Evolutionary conservation across 169 alveolate genomes (phyloP), one percentile per base, ranked within the genome.

Genomic region (Plasmodium knowlesi): DNA sequence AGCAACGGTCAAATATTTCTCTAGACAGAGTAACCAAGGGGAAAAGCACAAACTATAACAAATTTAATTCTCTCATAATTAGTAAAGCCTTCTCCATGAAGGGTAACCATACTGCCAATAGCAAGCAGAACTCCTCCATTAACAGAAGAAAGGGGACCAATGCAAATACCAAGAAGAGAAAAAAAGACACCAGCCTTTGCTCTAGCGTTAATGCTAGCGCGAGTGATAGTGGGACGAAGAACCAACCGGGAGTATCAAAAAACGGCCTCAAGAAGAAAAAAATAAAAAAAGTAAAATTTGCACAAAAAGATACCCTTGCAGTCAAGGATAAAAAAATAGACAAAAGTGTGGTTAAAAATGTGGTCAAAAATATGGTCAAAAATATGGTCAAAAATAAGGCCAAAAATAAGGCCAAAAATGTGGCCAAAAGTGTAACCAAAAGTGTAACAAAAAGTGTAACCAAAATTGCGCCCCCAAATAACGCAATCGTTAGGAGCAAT

Each of bases 11-110:
- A 19, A 85, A 85, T 37, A 85, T 85, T 30, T 85, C 93, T 25
- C 61, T 85, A 76, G 82, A 85, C 61, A 85, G 93, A 73, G 37
- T 85, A 85, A 85, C 93, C 32, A 85, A 85, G 79, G 28, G 93
- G n/a, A 85, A 85, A 85, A 85, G 85, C 41, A 73, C 57, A 30
- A 73, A 85, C 79, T 85, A 85, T 53, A 85, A 85, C 34, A 85
- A 85, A 50, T 74, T 73, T 50, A 85, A 85, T 74, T 85, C 93
- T 14, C 61, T 85, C 25, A 50, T 85, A 50, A 76, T 85, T 39
- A 85, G 93, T 67, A 85, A 85, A 50, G 34, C 85, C 57, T 85
- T 85, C 61, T 85, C 93, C 22, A 73, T 74, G 67, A 76, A 73
- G 41, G 28, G 82, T 19, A 54, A 39, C 25, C 78, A 25, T 25